Conservation (phyloP, 192 early-diverging fungal species). For the Coemansia sp. region DNA sequence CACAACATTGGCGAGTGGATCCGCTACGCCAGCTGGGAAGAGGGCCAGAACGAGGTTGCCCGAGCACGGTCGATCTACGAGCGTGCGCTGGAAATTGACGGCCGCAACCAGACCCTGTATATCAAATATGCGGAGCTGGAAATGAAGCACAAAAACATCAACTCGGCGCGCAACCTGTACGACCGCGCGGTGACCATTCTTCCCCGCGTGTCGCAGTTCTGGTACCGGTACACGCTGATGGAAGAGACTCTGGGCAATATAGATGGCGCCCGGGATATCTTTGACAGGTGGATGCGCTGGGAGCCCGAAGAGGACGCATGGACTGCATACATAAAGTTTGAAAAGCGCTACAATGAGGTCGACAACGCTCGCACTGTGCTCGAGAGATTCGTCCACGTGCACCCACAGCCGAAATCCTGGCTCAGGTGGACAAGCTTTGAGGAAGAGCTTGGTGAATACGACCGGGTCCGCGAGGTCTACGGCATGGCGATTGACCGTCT, state of each 20-base stretch:
- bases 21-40: slow-evolving; percentile 97
- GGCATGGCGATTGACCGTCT: slow-evolving; percentile 82
- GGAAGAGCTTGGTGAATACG: slow-evolving; percentile 73
- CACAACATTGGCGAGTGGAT: slow-evolving; percentile 88
- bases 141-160: slow-evolving; percentile 94
- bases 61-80: slow-evolving; percentile 88
- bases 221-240: slow-evolving; percentile 98
- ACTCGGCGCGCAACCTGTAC: slow-evolving; percentile 89
- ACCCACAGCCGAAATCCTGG: slow-evolving; percentile 95
- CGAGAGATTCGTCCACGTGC: slow-evolving; percentile 81
- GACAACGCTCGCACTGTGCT: slow-evolving; percentile 80
- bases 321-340: slow-evolving; percentile 94
- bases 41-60: slow-evolving; percentile 81
- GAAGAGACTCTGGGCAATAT: slow-evolving; percentile 95
- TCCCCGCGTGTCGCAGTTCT: slow-evolving; percentile 81
- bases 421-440: slow-evolving; percentile 96
- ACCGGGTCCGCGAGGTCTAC: slow-evolving; percentile 80
- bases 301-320: slow-evolving; percentile 91
- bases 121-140: slow-evolving; percentile 97
- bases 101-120: slow-evolving; percentile 81
- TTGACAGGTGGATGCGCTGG: slow-evolving; percentile 99
- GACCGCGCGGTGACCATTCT: slow-evolving; percentile 88
- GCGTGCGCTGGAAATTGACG: slow-evolving; percentile 89
- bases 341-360: slow-evolving; percentile 82
- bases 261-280: slow-evolving; percentile 83